Conservation (phyloP, 805 yeast species). For the Candida piceae region DNA sequence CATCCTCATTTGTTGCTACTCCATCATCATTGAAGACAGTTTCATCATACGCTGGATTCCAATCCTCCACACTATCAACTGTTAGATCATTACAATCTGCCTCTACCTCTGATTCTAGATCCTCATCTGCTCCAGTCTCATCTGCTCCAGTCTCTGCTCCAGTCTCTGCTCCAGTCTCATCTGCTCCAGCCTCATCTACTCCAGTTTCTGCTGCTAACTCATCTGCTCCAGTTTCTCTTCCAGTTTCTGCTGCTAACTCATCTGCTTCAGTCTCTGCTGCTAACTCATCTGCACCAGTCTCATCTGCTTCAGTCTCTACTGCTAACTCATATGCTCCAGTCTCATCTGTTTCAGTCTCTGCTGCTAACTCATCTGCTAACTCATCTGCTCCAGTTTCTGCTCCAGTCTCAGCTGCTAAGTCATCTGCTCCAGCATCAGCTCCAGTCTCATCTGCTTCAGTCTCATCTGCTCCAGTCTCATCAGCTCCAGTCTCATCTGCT, state of each 20-base stretch:
- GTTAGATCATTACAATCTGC: constrained; percentile 2
- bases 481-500: background rate
- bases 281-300: background rate
- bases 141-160: background rate
- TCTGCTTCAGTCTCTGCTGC: background rate
- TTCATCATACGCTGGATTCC: too few species aligned
- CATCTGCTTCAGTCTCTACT: background rate
- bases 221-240: background rate
- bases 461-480: background rate
- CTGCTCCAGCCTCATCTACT: background rate
- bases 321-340: background rate
- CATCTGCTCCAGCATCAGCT: too few species aligned
- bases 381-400: too few species aligned
- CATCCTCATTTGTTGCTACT: too few species aligned
- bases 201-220: background rate
- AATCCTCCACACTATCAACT: constrained; percentile 1
- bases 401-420: background rate
- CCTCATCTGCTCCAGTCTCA: constrained; percentile 1
- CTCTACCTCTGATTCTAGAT: constrained; percentile 1
- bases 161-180: background rate
- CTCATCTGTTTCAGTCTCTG: too few species aligned
- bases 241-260: background rate
- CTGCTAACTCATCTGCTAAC: background rate
- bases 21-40: too few species aligned
- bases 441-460: background rate